phyloP scores from a whole-genome alignment of 1,139 yeast genomes.

The Barnettozyma hawaiiensis region DNA sequence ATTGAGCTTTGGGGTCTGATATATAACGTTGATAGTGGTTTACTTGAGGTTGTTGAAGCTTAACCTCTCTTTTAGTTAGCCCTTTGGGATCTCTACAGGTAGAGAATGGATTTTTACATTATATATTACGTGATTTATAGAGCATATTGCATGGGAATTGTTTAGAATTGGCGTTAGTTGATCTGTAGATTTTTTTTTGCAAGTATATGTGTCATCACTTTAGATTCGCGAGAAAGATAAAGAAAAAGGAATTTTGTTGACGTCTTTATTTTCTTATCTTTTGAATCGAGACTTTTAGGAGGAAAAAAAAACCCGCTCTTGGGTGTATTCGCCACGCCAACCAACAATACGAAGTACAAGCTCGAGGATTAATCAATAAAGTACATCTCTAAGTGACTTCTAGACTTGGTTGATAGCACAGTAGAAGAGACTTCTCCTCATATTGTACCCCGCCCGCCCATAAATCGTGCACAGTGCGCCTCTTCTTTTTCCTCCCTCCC shows the following conservation, averaged over 20 bases:
- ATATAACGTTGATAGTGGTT: conserved; percentile 81
- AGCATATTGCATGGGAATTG: background rate
- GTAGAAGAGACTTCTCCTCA: background rate
- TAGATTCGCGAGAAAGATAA: conserved; percentile 1
- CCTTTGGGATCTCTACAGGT: background rate
- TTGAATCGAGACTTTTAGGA: conserved; percentile 3
- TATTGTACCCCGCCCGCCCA: background rate
- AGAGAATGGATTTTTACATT: background rate
- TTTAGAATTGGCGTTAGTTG: background rate
- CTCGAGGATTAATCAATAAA: background rate
- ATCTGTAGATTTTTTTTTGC: no score
- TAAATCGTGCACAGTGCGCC: background rate
- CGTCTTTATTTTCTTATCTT: conserved; percentile 6
- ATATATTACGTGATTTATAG: background rate
- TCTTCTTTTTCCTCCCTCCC: no score
- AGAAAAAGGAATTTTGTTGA: conserved; percentile 3
- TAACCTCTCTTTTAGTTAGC: background rate
- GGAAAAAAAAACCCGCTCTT: conserved; percentile 1
- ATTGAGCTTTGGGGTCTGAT: conserved; percentile 85
- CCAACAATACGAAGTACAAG: no score
- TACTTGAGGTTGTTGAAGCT: conserved; percentile 40
- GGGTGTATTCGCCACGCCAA: no score
- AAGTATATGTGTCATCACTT: no score
- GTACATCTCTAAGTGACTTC: no score
- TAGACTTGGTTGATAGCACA: background rate